Conservation (phyloP, 495 filamentous ascomycete genomes). For the Amorphotheca resinae region DNA sequence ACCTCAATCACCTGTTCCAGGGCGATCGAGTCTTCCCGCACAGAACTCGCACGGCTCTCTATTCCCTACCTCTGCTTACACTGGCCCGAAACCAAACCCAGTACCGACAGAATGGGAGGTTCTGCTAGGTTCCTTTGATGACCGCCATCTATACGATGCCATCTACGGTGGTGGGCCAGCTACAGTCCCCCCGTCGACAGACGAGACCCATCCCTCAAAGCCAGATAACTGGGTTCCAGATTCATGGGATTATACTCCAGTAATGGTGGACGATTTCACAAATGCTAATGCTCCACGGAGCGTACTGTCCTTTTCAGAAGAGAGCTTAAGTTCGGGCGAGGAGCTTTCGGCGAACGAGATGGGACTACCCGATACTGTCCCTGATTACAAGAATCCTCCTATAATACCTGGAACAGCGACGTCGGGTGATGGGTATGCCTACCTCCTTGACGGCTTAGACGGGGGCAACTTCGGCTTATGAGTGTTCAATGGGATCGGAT, state of each 20-base stretch:
- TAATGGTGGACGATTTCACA: constrained; percentile 33
- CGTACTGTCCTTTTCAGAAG: constrained; percentile 63
- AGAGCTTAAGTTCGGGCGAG: constrained; percentile 51
- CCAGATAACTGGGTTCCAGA: constrained; percentile 39
- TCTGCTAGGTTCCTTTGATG: constrained; percentile 63
- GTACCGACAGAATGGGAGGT: constrained; percentile 67
- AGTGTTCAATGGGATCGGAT: too few relatives aligned
- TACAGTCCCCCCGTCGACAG: constrained; percentile 29
- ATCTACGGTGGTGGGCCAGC: constrained; percentile 52
- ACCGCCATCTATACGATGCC: constrained; percentile 66
- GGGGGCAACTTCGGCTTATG: too few relatives aligned
- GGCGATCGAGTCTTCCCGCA: constrained; percentile 2
- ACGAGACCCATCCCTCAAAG: constrained; percentile 24
- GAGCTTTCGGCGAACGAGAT: constrained; percentile 25
- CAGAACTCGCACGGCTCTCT: constrained; percentile 7
- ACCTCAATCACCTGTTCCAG: constrained; percentile 17
- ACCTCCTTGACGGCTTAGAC: constrained; percentile 33
- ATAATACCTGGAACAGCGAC: constrained; percentile 14
- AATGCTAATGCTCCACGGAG: constrained; percentile 43
- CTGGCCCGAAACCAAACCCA: constrained; percentile 24
- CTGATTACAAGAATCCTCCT: constrained; percentile 12
- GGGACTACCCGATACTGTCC: constrained; percentile 2
- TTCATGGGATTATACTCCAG: constrained; percentile 34
- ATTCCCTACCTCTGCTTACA: constrained; percentile 4
- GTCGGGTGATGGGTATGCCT: constrained; percentile 18